Base-by-base conservation (phyloP, 306 rosid species). In the Sindora glabra region DNA sequence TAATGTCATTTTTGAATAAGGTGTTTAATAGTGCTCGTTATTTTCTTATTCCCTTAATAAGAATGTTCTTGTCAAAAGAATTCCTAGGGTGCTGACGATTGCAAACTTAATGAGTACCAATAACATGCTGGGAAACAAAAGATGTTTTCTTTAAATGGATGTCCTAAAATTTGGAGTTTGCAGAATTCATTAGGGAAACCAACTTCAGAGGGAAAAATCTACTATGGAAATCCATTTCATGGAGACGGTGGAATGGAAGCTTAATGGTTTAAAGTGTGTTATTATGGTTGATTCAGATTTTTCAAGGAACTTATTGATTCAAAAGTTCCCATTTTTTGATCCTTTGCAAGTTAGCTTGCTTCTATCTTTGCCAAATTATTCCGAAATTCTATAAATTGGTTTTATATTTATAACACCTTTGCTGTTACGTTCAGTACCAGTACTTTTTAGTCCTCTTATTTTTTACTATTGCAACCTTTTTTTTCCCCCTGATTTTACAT, bases 1-100 rank as follows among this genome's bases (percentile, higher is more conserved):
- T 90, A 66, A 87, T 90, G 96, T 18, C 87, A 56, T 90, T 90
- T 74, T 74, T 80, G 58, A 73, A 61, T 42, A 77, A 90, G 96
- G 97, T 87, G 37, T 54, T 42, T 64, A 48, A 48, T 59, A 49
- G 37, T 69, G 17, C 29, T 17, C 29, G 15, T 18, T 10, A 41
- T 48, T 26, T 12, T 3, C 13, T 17, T 44, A 34, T 17, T 10
- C 8, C 32, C 58, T 24, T 17, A 2, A 21, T 36, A 37, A 63
- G 29, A 16, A 58, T 55, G 13, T 49, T 39, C 29, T 61, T 59
- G 19, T 30, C 40, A 48, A 36, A 36, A 39, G 59, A 48, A 23
- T 56, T 45, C 38, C 49, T 53, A 29, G 50, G 64, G 41, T 41
- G 53, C 40, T 19, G 39, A 42, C 8, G 17, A 36, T 17, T 45